Conservation (phyloP, 2,329 filamentous ascomycete species). For the Aphanocladium album region DNA sequence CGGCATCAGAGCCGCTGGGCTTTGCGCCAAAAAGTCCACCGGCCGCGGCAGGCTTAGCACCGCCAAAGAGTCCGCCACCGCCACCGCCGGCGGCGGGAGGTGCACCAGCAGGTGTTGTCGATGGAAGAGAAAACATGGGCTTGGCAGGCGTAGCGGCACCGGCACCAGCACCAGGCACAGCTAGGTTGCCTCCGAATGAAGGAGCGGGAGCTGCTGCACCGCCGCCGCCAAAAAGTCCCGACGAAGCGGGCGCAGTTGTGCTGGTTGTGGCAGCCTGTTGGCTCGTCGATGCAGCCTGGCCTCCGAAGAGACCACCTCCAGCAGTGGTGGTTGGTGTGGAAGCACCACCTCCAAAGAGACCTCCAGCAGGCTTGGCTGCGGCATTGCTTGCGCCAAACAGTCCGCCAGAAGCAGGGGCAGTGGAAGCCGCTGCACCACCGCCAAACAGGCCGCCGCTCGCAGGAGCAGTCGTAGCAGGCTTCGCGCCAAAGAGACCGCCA, state of each 20-base stretch:
- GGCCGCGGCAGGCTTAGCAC: constrained; percentile 9
- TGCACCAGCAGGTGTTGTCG: constrained; percentile 52
- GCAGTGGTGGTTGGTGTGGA: constrained; percentile 21
- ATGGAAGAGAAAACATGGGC: constrained; percentile 42
- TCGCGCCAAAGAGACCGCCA: constrained; percentile 18
- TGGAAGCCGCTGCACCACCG: constrained; percentile 26
- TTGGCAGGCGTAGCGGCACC: constrained; percentile 38
- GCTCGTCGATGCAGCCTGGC: constrained; percentile 18
- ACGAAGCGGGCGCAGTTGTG: constrained; percentile 22
- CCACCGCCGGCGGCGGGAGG: constrained; percentile 38
- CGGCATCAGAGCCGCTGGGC: constrained; percentile 15
- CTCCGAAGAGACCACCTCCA: constrained; percentile 20
- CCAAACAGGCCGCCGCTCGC: constrained; percentile 37
- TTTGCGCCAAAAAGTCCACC: constrained; percentile 17
- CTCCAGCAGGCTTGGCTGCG: constrained; percentile 23
- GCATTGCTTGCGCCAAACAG: constrained; percentile 34
- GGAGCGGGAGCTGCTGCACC: constrained; percentile 15
- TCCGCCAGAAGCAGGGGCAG: constrained; percentile 33
- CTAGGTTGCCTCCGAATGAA: constrained; percentile 27
- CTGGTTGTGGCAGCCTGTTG: too few relatives aligned
- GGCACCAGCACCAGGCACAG: constrained; percentile 22
- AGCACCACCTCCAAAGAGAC: constrained; percentile 18
- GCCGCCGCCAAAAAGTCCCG: constrained; percentile 26
- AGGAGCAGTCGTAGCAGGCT: constrained; percentile 18
- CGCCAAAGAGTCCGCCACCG: constrained; percentile 28